These are phyloP conservation scores for Carex kokanica DNA, from an alignment of 176 grass and related monocot genomes.

Conservation along the genomic window DNA sequence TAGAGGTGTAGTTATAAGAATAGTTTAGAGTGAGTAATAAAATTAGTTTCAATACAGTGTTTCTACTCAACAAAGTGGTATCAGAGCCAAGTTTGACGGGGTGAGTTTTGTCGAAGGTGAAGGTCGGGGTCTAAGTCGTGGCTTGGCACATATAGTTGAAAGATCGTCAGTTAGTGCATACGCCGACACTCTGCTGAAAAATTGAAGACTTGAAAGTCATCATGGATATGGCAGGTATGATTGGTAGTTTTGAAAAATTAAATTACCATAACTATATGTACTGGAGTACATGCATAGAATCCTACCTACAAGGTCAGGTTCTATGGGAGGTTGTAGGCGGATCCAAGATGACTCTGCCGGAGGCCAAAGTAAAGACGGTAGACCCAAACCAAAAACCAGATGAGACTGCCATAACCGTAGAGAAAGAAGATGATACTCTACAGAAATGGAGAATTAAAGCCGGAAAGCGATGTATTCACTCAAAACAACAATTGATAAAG, in stretches of 20 bases:
- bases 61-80: too few relatives aligned
- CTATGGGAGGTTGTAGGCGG: slow-evolving; percentile 4
- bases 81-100: too few relatives aligned
- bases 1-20: too few relatives aligned
- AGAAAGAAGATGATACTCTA: neutral
- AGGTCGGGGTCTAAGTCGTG: too few relatives aligned
- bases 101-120: too few relatives aligned
- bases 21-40: too few relatives aligned
- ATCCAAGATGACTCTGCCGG: neutral
- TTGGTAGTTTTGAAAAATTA: neutral
- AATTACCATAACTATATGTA: neutral
- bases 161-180: too few relatives aligned
- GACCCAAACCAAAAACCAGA: neutral
- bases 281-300: neutral
- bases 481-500: neutral
- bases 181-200: too few relatives aligned
- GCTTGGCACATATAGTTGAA: too few relatives aligned
- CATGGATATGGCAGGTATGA: neutral
- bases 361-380: neutral
- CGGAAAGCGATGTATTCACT: neutral
- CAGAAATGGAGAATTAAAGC: neutral
- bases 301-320: slow-evolving; percentile 6
- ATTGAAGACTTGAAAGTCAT: too few relatives aligned
- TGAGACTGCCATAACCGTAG: neutral
- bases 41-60: too few relatives aligned